Evolutionary conservation across 2,329 filamentous ascomycete species (phyloP), one percentile per base, ranked within the genome.

Genomic region (Aaosphaeria pasadenensis): DNA sequence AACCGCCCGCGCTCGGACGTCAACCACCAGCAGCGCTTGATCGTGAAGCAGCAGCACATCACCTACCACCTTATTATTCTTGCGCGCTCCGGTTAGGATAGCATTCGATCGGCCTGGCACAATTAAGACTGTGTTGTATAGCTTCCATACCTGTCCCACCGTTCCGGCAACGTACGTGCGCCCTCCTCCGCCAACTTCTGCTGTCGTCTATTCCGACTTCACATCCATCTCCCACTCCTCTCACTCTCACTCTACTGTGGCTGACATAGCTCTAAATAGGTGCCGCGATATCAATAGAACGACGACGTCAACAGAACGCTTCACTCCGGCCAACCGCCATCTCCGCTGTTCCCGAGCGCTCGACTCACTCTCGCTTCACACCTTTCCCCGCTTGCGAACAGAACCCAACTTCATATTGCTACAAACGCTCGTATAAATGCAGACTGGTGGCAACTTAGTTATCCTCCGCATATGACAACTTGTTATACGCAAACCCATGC

Each of bases 401-500:
- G 31, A 9, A 32, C 7, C 39, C 11, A 28, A 7, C 39, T 7
- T 11, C 39, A 40, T 24, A 28, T 9, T 7, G 7, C 39, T 13
- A 40, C 39, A n/a, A n/a, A 9, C 33, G 33, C n/a, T n/a, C n/a
- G 9, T 9, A 36, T 36, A 36, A n/a, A 36, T 36, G 33, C 33
- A n/a, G 33, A 36, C 33, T 36, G 33, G 33, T n/a, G n/a, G 9
- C 7, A 36, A 36, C 33, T n/a, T 9, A 24, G 7, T 13, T 40
- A 24, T 24, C 24, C 9, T 11, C 9, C 51, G 64, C 62, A 58
- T 52, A 69, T 70, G 67, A 62, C 50, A 57, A 64, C 53, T 55
- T 56, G 47, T 49, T 55, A 55, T 49, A 56, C 58, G 60, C 64
- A 63, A 62, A 71, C 71, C 64, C 71, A 77, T 77, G 75, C 75